Percentiles rank a stretch among this genome's conserved stretches.
Evolutionary conservation across 257 asterid species (phyloP).

Genomic region (Nicotiana undulata): DNA sequence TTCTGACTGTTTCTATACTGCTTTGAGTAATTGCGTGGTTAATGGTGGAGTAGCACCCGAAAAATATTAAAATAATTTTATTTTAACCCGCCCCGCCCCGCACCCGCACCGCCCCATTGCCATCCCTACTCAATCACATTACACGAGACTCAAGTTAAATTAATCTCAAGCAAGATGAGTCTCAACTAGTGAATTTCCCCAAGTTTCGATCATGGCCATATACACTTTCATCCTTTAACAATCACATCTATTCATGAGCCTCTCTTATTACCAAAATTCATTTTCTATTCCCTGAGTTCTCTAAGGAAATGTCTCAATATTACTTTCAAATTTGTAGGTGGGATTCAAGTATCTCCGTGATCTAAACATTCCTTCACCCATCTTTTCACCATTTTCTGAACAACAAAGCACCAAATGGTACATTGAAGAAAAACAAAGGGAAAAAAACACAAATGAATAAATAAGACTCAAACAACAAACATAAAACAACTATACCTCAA

Average conservation of each 20-base stretch:
- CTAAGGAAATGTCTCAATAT: not conserved
- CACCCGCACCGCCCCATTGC: too few relatives aligned
- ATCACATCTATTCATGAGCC: not conserved
- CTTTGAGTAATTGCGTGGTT: too few relatives aligned
- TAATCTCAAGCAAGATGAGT: too few relatives aligned
- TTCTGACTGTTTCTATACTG: too few relatives aligned
- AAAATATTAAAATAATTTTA: too few relatives aligned
- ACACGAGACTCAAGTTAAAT: too few relatives aligned
- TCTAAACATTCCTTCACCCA: not conserved
- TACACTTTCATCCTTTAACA: not conserved
- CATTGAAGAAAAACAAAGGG: not conserved
- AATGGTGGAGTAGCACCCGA: too few relatives aligned
- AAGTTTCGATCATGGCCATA: not conserved
- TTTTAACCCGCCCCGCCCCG: too few relatives aligned
- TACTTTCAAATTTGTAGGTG: not conserved
- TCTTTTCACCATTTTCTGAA: not conserved
- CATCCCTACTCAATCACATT: too few relatives aligned
- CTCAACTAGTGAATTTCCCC: too few relatives aligned
- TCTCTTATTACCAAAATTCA: not conserved
- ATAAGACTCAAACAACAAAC: not conserved
- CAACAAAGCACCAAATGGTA: not conserved
- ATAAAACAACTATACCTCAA: not conserved
- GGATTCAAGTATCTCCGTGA: not conserved
- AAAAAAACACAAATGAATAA: not conserved
- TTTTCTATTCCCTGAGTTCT: not conserved